Percentiles rank a stretch among this genome's conserved stretches.
phyloP scores from a whole-genome alignment of 805 yeast species.

The Cyberlindnera galapagoensis region DNA sequence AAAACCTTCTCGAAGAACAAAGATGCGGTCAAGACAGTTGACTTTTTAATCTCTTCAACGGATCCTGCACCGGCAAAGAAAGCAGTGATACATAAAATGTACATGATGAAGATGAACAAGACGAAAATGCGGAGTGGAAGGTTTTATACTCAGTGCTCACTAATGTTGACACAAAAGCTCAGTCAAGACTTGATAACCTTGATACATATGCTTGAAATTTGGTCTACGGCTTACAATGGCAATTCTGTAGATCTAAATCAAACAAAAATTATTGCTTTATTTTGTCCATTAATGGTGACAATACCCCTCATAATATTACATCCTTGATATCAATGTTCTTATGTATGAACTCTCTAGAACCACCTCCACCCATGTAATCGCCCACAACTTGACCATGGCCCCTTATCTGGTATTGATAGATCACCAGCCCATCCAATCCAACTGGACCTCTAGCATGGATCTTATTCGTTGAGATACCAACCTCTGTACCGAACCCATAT shows the following conservation, averaged over 20 bases:
- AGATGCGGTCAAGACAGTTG: constrained; percentile 29
- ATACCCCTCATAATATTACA: constrained; percentile 21
- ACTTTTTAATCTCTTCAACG: constrained; percentile 23
- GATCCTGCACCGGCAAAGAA: constrained; percentile 28
- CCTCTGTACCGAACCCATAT: constrained; percentile 98
- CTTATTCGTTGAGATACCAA: constrained; percentile 94
- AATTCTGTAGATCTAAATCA: background rate
- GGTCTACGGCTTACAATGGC: background rate
- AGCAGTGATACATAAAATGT: constrained; percentile 29
- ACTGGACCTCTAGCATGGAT: constrained; percentile 99
- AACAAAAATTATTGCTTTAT: background rate
- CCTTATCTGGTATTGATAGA: constrained; percentile 87
- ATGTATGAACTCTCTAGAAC: constrained; percentile 70
- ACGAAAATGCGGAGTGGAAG: too few species aligned
- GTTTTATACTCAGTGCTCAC: too few species aligned
- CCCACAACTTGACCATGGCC: constrained; percentile 93
- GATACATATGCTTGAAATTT: background rate
- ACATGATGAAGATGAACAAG: constrained; percentile 27
- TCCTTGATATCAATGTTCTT: constrained; percentile 42
- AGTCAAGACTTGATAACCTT: too few species aligned
- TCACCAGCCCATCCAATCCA: constrained; percentile 93
- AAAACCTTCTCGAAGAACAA: constrained; percentile 28
- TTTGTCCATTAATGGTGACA: background rate
- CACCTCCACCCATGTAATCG: constrained; percentile 93
- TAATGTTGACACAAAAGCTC: too few species aligned